Base-by-base conservation (phyloP, 2,329 filamentous ascomycete genomes). In the Cadophora luteo-olivacea region DNA sequence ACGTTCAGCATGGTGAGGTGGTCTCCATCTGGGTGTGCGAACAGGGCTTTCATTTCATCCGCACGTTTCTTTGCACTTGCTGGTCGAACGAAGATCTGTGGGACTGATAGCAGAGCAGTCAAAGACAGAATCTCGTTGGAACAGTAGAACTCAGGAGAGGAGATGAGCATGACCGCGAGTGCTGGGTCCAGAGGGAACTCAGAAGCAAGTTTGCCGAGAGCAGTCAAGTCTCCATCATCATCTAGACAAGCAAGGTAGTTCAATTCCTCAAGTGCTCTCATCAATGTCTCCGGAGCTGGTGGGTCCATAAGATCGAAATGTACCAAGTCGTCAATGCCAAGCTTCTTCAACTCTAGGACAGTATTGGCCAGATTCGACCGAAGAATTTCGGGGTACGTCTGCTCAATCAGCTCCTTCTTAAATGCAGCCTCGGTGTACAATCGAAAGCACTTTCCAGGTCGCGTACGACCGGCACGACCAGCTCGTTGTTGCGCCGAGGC, bases 271-370 rank as follows among this genome's bases (percentile, higher is more conserved):
- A 99, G 84, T 3, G 96, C 96, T 74, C 97, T 90, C 95, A 99
- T 99, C 81, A 99, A 90, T 11, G 97, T 99, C 82, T 99, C 97
- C 0, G 96, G 97, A 1, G 97, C 95, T 0, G 96, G 96, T 29
- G 96, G 96, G 76, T 99, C 96, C 95, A 99, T 98, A 60, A 99
- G 86, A 79, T 99, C 97, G 78, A 99, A 99, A 81, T 99, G 96
- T 12, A 99, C 96, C 61, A 99, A 85, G 80, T 99, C 96, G 74
- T 97, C 90, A 33, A 99, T 90, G 55, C 96, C 96, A 49, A 99
- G 90, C 83, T 99, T 98, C 86, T 98, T 98, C 77, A 99, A 83
- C 80, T 99, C 96, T 57, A 99, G 83, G 1, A 99, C 96, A 0
- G 96, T 99, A 75, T 94, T 97, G 69, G 96, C 91, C 72, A 99